These are phyloP conservation scores for Biscogniauxia marginata DNA, from an alignment of 2,329 filamentous ascomycete genomes.

Conservation along the genomic window DNA sequence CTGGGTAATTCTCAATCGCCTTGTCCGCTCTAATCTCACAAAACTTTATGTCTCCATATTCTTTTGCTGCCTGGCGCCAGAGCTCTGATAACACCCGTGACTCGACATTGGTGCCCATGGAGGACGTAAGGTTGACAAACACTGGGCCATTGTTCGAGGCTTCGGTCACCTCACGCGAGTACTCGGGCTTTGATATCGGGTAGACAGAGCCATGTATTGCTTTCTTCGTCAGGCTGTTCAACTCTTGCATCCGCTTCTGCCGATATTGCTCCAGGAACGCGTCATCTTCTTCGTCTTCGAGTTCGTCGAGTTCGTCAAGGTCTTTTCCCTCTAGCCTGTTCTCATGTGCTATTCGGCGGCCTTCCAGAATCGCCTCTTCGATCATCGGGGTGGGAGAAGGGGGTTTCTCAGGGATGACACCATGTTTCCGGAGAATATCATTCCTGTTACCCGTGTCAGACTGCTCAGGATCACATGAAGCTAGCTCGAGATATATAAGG, in stretches of 20 bases:
- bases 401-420: slow-evolving; percentile 95
- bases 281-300: slow-evolving; percentile 96
- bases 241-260: slow-evolving; percentile 81
- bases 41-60: slow-evolving; percentile 95
- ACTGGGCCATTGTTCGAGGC: slow-evolving; percentile 69
- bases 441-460: slow-evolving; percentile 62
- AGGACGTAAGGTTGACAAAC: slow-evolving; percentile 79
- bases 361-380: slow-evolving; percentile 87
- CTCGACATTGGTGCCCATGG: slow-evolving; percentile 77
- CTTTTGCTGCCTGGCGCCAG: slow-evolving; percentile 78
- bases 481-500: too few species aligned
- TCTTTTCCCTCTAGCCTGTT: slow-evolving; percentile 93
- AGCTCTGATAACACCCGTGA: slow-evolving; percentile 80
- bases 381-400: slow-evolving; percentile 95
- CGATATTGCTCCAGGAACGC: slow-evolving; percentile 85
- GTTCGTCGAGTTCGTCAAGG: slow-evolving; percentile 85
- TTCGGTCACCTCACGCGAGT: slow-evolving; percentile 86
- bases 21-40: slow-evolving; percentile 90
- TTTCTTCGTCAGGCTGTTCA: slow-evolving; percentile 71
- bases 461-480: too few species aligned
- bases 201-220: slow-evolving; percentile 88
- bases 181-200: slow-evolving; percentile 91
- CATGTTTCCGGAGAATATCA: slow-evolving; percentile 95
- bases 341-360: slow-evolving; percentile 79
- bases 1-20: slow-evolving; percentile 95